Conservation (phyloP, 176 grass and related monocot genomes). For the Hordeum marinum region DNA sequence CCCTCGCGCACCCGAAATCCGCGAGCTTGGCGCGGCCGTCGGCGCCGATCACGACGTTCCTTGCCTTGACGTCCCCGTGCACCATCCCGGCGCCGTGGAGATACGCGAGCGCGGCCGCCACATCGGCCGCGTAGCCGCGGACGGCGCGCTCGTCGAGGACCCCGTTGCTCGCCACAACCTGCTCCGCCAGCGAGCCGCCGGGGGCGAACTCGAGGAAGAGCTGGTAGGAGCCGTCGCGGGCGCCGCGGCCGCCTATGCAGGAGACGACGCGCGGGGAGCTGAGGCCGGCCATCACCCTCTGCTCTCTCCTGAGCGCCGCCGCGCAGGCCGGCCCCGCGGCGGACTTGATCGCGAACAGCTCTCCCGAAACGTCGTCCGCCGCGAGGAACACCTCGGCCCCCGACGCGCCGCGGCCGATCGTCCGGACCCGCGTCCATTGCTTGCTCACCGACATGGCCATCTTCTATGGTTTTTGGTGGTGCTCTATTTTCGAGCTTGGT, state of each 20-base stretch:
- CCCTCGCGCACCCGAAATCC: slow-evolving; percentile 61
- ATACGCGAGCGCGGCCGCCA: slow-evolving; percentile 47
- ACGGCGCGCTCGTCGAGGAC: slow-evolving; percentile 32
- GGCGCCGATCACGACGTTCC: slow-evolving; percentile 60
- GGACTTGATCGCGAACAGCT: slow-evolving; percentile 62
- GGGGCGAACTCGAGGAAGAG: slow-evolving; percentile 71
- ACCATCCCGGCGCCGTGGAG: slow-evolving; percentile 39
- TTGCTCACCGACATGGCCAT: neutral
- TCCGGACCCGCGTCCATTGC: slow-evolving; percentile 41
- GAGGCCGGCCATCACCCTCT: slow-evolving; percentile 15
- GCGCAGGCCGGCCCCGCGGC: neutral
- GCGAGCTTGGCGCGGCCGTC: slow-evolving; percentile 65
- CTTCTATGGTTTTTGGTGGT: too few relatives aligned
- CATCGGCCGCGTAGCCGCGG: slow-evolving; percentile 18
- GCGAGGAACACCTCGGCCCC: slow-evolving; percentile 62
- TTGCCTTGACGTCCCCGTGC: slow-evolving; percentile 78
- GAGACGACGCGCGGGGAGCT: slow-evolving; percentile 51
- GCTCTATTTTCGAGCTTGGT: too few relatives aligned
- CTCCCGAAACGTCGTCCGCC: slow-evolving; percentile 3
- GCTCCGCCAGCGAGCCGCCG: slow-evolving; percentile 52
- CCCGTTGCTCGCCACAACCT: neutral
- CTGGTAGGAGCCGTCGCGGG: neutral
- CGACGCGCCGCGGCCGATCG: slow-evolving; percentile 59
- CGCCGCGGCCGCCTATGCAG: slow-evolving; percentile 40
- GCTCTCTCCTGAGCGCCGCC: slow-evolving; percentile 34